Base-by-base conservation (phyloP, 305 asterid species). In the Petunia hybrid region DNA sequence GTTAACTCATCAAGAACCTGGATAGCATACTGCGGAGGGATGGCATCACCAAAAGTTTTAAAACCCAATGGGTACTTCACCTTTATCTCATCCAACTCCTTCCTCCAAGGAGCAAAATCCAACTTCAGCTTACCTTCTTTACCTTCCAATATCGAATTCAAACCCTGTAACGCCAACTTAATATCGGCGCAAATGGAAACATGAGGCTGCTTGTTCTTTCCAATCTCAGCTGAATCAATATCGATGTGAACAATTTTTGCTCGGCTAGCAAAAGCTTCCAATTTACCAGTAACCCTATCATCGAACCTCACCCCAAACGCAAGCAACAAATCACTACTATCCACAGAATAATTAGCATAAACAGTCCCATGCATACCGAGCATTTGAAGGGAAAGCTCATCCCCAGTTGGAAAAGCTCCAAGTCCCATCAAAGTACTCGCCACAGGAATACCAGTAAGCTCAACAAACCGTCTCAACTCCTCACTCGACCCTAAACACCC, bases 311-410 rank as follows among this genome's bases (percentile, higher is more conserved):
- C 88, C 3, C 91, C 91, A 82, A 88, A 86, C 9, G 88, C 91
- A 10, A 88, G 86, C 80, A 88, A 83, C 77, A 88, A 79, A 80
- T 88, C 90, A 68, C 89, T 83, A 57, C 78, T 84, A 69, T 88
- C 86, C 63, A 88, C 88, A 0, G 90, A 86, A 76, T 88, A 88
- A 64, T 88, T 88, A 0, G 91, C 91, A 43, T 83, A 84, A 2
- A 83, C 88, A n/a, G 89, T 88, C n/a, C 91, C 91, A 40, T 88
- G 86, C 88, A 88, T 83, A 48, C 91, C 91, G 53, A 88, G 81
- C 89, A 88, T 88, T 64, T 86, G 89, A 53, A 88, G 60, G 0
- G 91, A 75, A 31, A 38, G 48, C 38, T 88, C 84, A 39, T 88
- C 91, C 5, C 87, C 79, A 82, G 84, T 59, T 53, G 91, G 91